Base-by-base conservation (phyloP, 805 yeast genomes). In the Ogataea salicorniae region DNA sequence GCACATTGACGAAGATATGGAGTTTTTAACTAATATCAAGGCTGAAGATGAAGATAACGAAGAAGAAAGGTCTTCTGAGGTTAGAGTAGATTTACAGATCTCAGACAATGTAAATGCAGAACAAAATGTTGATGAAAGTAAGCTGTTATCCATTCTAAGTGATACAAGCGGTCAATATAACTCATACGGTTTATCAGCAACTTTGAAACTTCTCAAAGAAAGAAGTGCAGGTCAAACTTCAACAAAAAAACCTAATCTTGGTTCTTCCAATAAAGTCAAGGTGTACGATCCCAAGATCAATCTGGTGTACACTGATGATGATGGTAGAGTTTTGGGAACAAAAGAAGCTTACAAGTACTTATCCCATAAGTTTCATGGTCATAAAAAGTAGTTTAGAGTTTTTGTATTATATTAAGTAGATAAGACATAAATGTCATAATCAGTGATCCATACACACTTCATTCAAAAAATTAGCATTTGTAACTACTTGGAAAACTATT, bases 321-420 rank as follows among this genome's bases (percentile, higher is more conserved):
- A 65, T 2, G 96, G 96, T 0, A 69, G 76, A 33, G 69, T 70
- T 18, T 64, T 89, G 26, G 67, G 73, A 31, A 72, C 82, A 4
- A 86, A 84, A 58, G 83, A 83, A 50, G 96, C 96, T 1, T 88
- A 77, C 70, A 87, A 86, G 66, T 77, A 78, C 50, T 66, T 87
- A 41, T 84, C 94, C 3, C 91, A 84, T 52, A 79, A 81, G 53
- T 88, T 87, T 63, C 96, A 88, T 61, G 95, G 94, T 3, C 59
- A 58, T 20, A 58, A 50, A n/a, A 59, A 60, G 43, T 46, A 31
- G 43, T 6, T 18, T 6, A 13, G 9, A 7, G 13, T 22, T 37
- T 23, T 14, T 17, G 42, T 37, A 42, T 6, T 15, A 5, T 34
- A 15, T 15, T 34, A 34, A 15, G 4, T 34, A 34, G 17, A 34